Evolutionary conservation across 2,329 filamentous ascomycete species (phyloP), one percentile per base, ranked within the genome.

Genomic region (Diaporthe helianthi): DNA sequence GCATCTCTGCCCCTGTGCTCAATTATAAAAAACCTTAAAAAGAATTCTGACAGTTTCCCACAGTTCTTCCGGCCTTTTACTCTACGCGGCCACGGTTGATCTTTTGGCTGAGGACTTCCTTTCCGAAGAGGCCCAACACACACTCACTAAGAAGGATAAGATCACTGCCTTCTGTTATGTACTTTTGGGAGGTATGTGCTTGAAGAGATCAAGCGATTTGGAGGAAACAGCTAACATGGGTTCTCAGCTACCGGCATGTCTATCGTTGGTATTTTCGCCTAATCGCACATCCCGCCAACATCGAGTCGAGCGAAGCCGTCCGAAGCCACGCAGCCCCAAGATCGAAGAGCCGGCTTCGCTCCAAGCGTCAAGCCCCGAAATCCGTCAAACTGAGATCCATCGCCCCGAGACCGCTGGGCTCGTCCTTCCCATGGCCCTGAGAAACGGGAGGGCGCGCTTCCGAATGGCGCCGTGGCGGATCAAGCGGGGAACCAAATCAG

Each of bases 61-160:
- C 60, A 87, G 84, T 65, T 90, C 87, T 1, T 89, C 84, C 31
- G 88, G 87, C 75, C 81, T 90, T 33, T 77, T 90, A 8, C 84
- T 90, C 64, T 90, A 89, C 74, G 87, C 87, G 49, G 86, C 88
- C 2, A 79, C 90, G 8, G 89, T 91, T 2, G 88, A 91, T 75
- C 78, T 91, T 36, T 78, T 91, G 44, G 87, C 87, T 5, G 88
- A 90, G 73, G 89, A 91, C 75, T 91, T 91, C 79, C 79, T 91
- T 22, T 89, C 87, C 0, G 86, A 88, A 65, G 85, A 88, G 74
- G 84, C 84, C 0, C 78, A 81, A 61, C 76, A 78, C n/a, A 76
- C 81, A 2, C 78, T 90, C 81, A 84, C 78, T 3, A 83, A 81
- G 74, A 85, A 82, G 72, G 82, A 85, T 65, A 87, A 86, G 79